Evolutionary conservation across 768 basidiomycete genomes (phyloP).

Genomic region (Coprinopsis marcescibilis): DNA sequence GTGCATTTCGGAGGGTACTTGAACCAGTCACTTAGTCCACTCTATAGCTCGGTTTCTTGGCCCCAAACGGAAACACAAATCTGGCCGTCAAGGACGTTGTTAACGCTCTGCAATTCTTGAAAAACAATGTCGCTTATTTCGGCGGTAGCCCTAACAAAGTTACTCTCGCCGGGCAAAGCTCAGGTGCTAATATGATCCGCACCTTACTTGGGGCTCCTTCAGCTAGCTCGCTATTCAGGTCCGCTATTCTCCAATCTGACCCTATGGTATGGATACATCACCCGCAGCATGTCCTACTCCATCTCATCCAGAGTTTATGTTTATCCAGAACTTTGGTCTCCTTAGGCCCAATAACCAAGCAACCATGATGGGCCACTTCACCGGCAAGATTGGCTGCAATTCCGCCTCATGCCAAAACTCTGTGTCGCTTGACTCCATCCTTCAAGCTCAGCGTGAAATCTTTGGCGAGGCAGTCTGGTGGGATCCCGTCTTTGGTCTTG

Average conservation of each 20-base stretch:
- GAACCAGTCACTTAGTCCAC: conserved; percentile 6
- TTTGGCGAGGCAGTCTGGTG: conserved; percentile 35
- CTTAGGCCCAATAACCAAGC: conserved; percentile 48
- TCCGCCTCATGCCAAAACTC: conserved; percentile 44
- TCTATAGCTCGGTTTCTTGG: conserved; percentile 64
- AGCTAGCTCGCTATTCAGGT: conserved; percentile 65
- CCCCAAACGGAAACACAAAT: conserved; percentile 66
- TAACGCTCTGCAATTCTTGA: conserved; percentile 58
- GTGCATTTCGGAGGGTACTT: conserved; percentile 19
- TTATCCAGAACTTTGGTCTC: conserved; percentile 64
- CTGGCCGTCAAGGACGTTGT: conserved; percentile 67
- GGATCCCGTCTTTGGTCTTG: conserved; percentile 47
- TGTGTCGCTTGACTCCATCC: conserved; percentile 44
- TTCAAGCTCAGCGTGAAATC: conserved; percentile 47
- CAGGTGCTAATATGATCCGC: conserved; percentile 73
- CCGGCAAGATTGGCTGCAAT: conserved; percentile 39
- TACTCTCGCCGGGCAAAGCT: conserved; percentile 79
- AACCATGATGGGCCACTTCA: conserved; percentile 49
- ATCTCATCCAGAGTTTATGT: too few species aligned
- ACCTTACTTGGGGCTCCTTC: conserved; percentile 70
- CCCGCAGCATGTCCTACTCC: too few species aligned
- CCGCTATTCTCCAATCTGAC: conserved; percentile 81
- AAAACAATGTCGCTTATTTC: conserved; percentile 51
- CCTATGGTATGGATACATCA: conserved; percentile 55
- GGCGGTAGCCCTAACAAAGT: conserved; percentile 63